phyloP scores from a whole-genome alignment of 208 protist genomes.

The Porcisia hertigi region DNA sequence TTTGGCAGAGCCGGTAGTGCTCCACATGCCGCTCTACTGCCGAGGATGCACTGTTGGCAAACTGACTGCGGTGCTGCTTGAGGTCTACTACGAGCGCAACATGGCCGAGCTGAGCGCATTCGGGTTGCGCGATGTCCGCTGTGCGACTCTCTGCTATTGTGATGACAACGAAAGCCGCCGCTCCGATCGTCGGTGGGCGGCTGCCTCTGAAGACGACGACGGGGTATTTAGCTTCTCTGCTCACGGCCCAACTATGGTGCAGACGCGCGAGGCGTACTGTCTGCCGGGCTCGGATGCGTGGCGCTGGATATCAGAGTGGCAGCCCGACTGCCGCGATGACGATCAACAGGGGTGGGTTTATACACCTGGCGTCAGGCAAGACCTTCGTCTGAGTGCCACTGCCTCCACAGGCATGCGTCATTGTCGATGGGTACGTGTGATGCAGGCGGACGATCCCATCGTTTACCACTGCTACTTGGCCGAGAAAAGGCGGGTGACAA shows the following conservation, averaged over 20 bases:
- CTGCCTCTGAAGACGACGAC: constrained; percentile 30
- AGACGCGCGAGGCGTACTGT: constrained; percentile 33
- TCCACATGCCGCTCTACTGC: constrained; percentile 60
- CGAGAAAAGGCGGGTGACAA: background rate
- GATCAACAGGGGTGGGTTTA: constrained; percentile 66
- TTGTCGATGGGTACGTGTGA: constrained; percentile 52
- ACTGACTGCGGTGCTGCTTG: constrained; percentile 37
- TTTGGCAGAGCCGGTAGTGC: constrained; percentile 37
- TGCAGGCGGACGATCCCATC: constrained; percentile 60
- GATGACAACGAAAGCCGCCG: constrained; percentile 65
- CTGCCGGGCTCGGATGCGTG: constrained; percentile 47
- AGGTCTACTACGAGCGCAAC: constrained; percentile 56
- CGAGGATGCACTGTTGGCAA: constrained; percentile 48
- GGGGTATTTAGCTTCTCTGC: constrained; percentile 40
- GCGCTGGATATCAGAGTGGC: constrained; percentile 61
- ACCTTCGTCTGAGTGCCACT: constrained; percentile 30
- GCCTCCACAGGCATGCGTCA: constrained; percentile 31
- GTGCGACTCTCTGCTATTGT: constrained; percentile 45
- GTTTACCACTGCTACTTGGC: constrained; percentile 51
- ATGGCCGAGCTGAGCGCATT: constrained; percentile 38
- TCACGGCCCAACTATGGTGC: constrained; percentile 27
- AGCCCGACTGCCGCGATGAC: constrained; percentile 41
- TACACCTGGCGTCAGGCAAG: constrained; percentile 19
- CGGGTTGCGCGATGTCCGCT: constrained; percentile 33
- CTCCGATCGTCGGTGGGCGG: constrained; percentile 28